Base-by-base conservation (phyloP, 768 basidiomycete genomes). In the Mycena floridula region DNA sequence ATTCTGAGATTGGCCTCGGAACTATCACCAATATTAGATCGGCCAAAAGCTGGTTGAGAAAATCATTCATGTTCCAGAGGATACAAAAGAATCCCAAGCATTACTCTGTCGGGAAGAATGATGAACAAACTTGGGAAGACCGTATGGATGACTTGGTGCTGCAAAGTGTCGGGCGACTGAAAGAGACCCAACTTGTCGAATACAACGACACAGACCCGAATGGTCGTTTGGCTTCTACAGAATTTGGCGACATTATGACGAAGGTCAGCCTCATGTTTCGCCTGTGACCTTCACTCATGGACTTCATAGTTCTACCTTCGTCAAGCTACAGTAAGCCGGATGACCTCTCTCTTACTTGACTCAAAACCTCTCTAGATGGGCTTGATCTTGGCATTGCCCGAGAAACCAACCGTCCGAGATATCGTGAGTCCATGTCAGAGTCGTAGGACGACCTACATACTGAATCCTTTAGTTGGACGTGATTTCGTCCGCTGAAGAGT, bases 1-100 rank as follows among this genome's bases (percentile, higher is more conserved):
- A 97, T 56, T 91, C 91, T 2, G 95, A 99, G 65, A 85, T 97
- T 44, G 85, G 85, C 0, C 72, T 97, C 8, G 78, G 82, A 2
- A 93, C 94, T 0, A 93, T 99, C 55, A 79, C 73, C 3, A 70
- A 74, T 52, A 48, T 87, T 4, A 61, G 72, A 2, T 76, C 74
- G 5, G 95, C 92, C 1, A 86, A 85, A 53, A 66, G 73, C 13
- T 99, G 96, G 96, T 64, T 95, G 21, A 76, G 72, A 18, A 79
- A 75, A 44, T 89, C 94, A 0, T 99, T 97, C 63, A 66, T 99
- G 12, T 95, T 77, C 56, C 84, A 85, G 42, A 76, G 96, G 18
- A 81, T 99, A 45, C 77, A 81, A 51, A 81, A 82, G 60, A 97
- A 99, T 56, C 89, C 93, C 0, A 57, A 59, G 7, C 75, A 85